Percentiles rank a stretch among this genome's conserved stretches.
Conservation (phyloP, 2,329 filamentous ascomycete genomes). For the Karstenula rhodostoma region DNA sequence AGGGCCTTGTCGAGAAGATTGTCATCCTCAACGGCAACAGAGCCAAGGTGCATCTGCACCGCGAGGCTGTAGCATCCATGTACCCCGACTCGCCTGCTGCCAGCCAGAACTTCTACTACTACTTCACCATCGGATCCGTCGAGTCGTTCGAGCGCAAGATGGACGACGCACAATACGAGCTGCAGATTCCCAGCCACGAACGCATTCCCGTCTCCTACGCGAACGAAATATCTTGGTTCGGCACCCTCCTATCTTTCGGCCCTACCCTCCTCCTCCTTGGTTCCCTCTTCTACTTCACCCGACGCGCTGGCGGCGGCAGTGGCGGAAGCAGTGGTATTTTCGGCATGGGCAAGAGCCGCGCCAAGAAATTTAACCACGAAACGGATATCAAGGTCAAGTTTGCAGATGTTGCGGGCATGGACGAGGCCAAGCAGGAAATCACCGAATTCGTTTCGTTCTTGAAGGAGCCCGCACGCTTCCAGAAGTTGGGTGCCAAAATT, state of each 20-base stretch:
- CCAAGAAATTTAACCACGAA: slow-evolving; percentile 98
- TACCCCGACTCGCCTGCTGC: slow-evolving; percentile 79
- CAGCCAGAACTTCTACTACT: slow-evolving; percentile 79
- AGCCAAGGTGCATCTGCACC: slow-evolving; percentile 82
- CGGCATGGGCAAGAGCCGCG: slow-evolving; percentile 93
- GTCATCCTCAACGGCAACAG: slow-evolving; percentile 78
- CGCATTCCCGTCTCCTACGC: slow-evolving; percentile 92
- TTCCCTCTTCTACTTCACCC: slow-evolving; percentile 79
- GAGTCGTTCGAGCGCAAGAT: slow-evolving; percentile 91
- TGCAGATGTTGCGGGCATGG: slow-evolving; percentile 94
- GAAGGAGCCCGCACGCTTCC: slow-evolving; percentile 90
- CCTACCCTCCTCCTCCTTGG: slow-evolving; percentile 88
- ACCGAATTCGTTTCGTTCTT: slow-evolving; percentile 99
- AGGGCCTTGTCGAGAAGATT: slow-evolving; percentile 93
- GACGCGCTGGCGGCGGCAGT: slow-evolving; percentile 73
- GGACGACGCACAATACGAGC: slow-evolving; percentile 85
- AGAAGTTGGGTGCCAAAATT: slow-evolving; percentile 96
- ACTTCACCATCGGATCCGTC: slow-evolving; percentile 94
- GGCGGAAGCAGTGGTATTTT: slow-evolving; percentile 80
- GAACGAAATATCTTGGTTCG: slow-evolving; percentile 75
- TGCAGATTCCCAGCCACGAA: slow-evolving; percentile 85
- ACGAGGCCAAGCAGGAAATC: slow-evolving; percentile 97
- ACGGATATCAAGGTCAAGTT: slow-evolving; percentile 97
- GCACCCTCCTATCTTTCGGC: slow-evolving; percentile 80
- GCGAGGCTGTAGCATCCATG: slow-evolving; percentile 73